A percentile compares a stretch with the other conserved stretches of the same genome.
Evolutionary conservation across 768 basidiomycete species (phyloP).

Genomic region (Hypsizygus marmoreus): DNA sequence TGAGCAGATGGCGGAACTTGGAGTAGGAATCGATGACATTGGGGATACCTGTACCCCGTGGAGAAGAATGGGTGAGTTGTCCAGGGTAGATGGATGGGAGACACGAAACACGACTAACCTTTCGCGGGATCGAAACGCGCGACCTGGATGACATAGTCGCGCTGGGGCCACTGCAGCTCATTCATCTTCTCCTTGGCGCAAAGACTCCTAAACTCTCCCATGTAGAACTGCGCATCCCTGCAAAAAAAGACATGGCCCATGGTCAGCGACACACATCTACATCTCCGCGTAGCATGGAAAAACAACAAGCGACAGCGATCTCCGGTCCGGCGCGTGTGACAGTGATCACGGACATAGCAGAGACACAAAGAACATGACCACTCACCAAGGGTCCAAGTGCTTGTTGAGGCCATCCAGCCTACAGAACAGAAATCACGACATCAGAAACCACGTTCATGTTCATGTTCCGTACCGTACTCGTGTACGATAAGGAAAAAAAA

Average conservation of each 20-base stretch:
- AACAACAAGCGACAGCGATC: too few species aligned
- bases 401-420: slow-evolving; percentile 97
- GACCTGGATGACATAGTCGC: slow-evolving; percentile 88
- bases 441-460: too few species aligned
- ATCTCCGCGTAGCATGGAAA: too few species aligned
- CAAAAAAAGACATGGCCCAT: not conserved
- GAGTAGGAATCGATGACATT: slow-evolving; percentile 87
- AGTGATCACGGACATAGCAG: not conserved
- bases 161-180: slow-evolving; percentile 74
- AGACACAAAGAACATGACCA: not conserved
- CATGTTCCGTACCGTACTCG: too few species aligned
- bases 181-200: slow-evolving; percentile 81
- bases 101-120: slow-evolving; percentile 25
- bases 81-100: not conserved
- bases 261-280: slow-evolving; percentile 3
- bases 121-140: slow-evolving; percentile 92
- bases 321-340: too few species aligned
- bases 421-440: slow-evolving; percentile 6
- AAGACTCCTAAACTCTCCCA: slow-evolving; percentile 82
- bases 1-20: slow-evolving; percentile 73
- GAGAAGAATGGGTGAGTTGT: slow-evolving; percentile 25
- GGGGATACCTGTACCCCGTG: slow-evolving; percentile 84
- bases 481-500: not conserved
- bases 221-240: slow-evolving; percentile 83
- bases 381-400: slow-evolving; percentile 65